phyloP scores from a whole-genome alignment of 768 basidiomycete species.

The Rhodosporidiobolus sp. region DNA sequence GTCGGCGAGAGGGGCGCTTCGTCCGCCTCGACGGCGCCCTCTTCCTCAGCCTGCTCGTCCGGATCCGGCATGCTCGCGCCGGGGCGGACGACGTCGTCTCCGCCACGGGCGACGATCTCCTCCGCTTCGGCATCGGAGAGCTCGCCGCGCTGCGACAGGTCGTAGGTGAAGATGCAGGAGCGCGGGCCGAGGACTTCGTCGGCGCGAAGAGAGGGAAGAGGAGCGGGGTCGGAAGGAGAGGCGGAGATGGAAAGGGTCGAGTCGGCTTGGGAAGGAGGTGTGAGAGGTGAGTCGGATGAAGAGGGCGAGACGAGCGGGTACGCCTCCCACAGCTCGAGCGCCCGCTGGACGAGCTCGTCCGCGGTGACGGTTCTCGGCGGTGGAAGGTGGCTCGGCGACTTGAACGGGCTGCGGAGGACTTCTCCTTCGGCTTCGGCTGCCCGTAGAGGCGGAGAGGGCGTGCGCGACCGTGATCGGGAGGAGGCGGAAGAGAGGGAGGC shows the following conservation, averaged over 20 bases:
- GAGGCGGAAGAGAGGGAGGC: constrained; percentile 10
- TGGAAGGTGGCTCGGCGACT: constrained; percentile 41
- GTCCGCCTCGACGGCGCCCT: constrained; percentile 17
- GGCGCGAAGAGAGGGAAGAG: neutral
- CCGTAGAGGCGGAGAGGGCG: neutral
- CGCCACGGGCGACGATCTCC: constrained; percentile 4
- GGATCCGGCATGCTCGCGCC: neutral
- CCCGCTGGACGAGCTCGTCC: constrained; percentile 44
- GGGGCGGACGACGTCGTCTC: constrained; percentile 13
- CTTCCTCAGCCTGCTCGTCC: neutral
- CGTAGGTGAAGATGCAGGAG: constrained; percentile 36
- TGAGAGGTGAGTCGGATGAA: neutral
- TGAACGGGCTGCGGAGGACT: constrained; percentile 27
- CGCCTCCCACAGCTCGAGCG: constrained; percentile 13
- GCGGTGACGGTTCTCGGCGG: constrained; percentile 45
- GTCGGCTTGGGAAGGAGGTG: neutral
- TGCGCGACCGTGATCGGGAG: neutral
- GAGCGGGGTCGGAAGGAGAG: neutral
- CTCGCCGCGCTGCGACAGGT: neutral
- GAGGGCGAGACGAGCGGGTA: constrained; percentile 18
- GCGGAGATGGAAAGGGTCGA: neutral
- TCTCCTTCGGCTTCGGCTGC: constrained; percentile 3
- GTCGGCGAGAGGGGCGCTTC: neutral
- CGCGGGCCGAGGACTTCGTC: constrained; percentile 35
- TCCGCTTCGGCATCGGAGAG: constrained; percentile 16